These are phyloP conservation scores for Leptographium galeiforme DNA, from an alignment of 2,329 filamentous ascomycete species.

Conservation along the genomic window DNA sequence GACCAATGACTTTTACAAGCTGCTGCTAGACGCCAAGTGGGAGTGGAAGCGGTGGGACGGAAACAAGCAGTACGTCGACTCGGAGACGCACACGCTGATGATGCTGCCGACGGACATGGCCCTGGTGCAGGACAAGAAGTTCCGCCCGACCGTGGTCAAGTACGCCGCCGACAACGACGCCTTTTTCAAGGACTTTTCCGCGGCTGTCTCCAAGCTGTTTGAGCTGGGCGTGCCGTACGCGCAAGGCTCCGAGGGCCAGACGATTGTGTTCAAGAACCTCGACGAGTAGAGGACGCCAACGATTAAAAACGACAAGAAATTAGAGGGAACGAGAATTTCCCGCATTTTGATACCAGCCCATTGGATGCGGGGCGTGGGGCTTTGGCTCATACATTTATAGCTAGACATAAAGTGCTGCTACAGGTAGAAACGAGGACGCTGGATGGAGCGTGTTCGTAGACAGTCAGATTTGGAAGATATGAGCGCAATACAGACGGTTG, in stretches of 20 bases:
- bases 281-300: conserved; percentile 18
- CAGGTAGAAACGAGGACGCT: too few relatives aligned
- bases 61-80: conserved; percentile 81
- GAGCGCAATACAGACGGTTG: too few relatives aligned
- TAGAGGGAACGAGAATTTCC: not conserved
- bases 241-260: conserved; percentile 39
- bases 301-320: not conserved
- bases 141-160: conserved; percentile 66
- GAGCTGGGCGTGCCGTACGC: conserved; percentile 89
- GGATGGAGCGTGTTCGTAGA: too few relatives aligned
- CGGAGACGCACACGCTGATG: conserved; percentile 78
- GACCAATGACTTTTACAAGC: conserved; percentile 89
- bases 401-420: too few relatives aligned
- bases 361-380: too few relatives aligned
- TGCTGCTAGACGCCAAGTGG: conserved; percentile 89
- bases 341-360: too few relatives aligned
- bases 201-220: conserved; percentile 68
- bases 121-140: conserved; percentile 75
- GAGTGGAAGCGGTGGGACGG: conserved; percentile 82
- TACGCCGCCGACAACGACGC: conserved; percentile 83
- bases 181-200: conserved; percentile 89
- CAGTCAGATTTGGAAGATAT: too few relatives aligned
- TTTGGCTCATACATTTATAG: too few relatives aligned
- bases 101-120: conserved; percentile 92
- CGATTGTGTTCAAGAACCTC: conserved; percentile 51